A percentile compares a stretch with the other conserved stretches of the same genome.
phyloP scores from a whole-genome alignment of 2,329 filamentous ascomycete genomes.

The Rachicladosporium sp. region DNA sequence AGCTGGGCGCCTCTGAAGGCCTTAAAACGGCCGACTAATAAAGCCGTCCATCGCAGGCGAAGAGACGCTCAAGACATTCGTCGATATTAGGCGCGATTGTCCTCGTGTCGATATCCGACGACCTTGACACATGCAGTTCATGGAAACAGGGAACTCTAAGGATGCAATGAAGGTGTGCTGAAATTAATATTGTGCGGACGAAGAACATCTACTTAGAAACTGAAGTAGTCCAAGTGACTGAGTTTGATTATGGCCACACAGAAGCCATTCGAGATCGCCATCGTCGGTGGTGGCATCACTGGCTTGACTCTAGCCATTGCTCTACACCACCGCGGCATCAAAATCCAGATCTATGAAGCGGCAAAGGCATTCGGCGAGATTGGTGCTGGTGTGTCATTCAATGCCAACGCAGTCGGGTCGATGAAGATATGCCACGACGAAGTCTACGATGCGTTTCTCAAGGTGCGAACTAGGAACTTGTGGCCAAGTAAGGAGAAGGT shows the following conservation, averaged over 20 bases:
- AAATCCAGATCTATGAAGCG: constrained; percentile 44
- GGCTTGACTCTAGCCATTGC: constrained; percentile 44
- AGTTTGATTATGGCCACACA: not conserved
- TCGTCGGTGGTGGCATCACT: constrained; percentile 47
- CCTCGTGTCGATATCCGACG: no score
- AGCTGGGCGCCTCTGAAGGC: no score
- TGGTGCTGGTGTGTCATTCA: constrained; percentile 46
- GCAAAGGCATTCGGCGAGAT: constrained; percentile 44
- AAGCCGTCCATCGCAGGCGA: no score
- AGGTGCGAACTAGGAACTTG: constrained; percentile 28
- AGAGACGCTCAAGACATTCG: no score
- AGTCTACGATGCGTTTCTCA: constrained; percentile 31
- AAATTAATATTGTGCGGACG: no score
- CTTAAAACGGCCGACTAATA: no score
- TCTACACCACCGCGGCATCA: constrained; percentile 31
- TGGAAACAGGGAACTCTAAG: no score
- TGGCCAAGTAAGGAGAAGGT: constrained; percentile 24
- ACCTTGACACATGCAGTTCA: no score
- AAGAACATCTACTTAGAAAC: no score
- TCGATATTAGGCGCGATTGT: no score
- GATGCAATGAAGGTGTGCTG: no score
- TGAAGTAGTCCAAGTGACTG: no score
- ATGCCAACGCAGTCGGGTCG: constrained; percentile 41
- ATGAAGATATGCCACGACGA: constrained; percentile 41
- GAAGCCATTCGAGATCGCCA: constrained; percentile 15